Evolutionary conservation across 2,329 filamentous ascomycete species (phyloP).

Genomic region (Penicillium rolfsii): DNA sequence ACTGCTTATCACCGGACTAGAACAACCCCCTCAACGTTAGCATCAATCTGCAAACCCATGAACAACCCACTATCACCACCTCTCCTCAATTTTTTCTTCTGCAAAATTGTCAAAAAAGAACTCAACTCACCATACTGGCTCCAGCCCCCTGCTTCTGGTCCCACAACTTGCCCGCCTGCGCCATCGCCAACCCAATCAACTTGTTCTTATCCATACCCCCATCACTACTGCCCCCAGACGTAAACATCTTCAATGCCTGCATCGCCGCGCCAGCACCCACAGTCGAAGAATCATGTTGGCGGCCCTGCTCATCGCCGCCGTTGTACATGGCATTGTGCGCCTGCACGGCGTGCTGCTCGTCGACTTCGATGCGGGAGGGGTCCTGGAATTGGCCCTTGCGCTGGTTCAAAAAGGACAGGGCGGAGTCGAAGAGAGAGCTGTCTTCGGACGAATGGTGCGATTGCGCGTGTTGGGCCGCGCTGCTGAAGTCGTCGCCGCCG

Average conservation of each 20-base stretch:
- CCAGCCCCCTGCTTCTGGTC: slow-evolving; percentile 62
- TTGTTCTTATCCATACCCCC: slow-evolving; percentile 68
- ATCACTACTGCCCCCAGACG: slow-evolving; percentile 51
- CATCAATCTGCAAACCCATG: not conserved
- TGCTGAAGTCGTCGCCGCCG: slow-evolving; percentile 55
- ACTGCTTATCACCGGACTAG: slow-evolving; percentile 72
- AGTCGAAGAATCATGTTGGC: slow-evolving; percentile 50
- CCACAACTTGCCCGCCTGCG: slow-evolving; percentile 78
- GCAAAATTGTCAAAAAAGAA: not conserved
- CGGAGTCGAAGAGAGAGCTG: slow-evolving; percentile 59
- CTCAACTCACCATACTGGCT: slow-evolving; percentile 52
- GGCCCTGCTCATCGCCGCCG: slow-evolving; percentile 30
- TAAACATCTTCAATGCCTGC: slow-evolving; percentile 77
- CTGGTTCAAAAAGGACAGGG: slow-evolving; percentile 56
- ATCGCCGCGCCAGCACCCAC: slow-evolving; percentile 51
- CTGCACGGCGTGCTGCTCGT: slow-evolving; percentile 69
- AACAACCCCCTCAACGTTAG: slow-evolving; percentile 8
- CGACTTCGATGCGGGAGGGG: slow-evolving; percentile 55
- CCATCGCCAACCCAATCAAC: slow-evolving; percentile 85
- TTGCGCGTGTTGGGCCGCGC: slow-evolving; percentile 59
- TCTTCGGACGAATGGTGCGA: slow-evolving; percentile 57
- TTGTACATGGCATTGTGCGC: slow-evolving; percentile 78
- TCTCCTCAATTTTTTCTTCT: too few species aligned
- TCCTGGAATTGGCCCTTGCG: slow-evolving; percentile 56
- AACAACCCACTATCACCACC: too few species aligned